A percentile compares a stretch with the other conserved stretches of the same genome.
Evolutionary conservation across 805 yeast species (phyloP).

Genomic region (Tanozyma kutaoensis): DNA sequence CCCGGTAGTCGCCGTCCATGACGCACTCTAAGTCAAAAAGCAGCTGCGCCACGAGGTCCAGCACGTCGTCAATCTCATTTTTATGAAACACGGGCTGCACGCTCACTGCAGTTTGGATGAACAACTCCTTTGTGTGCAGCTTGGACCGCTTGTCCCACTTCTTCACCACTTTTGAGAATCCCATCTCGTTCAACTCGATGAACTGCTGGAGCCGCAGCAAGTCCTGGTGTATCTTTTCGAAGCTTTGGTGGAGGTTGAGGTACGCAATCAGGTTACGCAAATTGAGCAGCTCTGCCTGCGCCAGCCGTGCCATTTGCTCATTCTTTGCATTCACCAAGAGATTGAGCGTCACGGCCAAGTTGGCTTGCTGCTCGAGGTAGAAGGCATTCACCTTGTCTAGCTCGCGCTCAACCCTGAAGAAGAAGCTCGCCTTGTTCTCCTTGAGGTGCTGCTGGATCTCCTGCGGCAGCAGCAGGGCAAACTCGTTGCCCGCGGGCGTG

Average conservation of each 20-base stretch:
- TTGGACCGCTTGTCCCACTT: slow-evolving; percentile 98
- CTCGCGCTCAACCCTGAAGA: slow-evolving; percentile 86
- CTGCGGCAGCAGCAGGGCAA: slow-evolving; percentile 12
- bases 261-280: slow-evolving; percentile 63
- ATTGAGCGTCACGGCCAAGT: slow-evolving; percentile 67
- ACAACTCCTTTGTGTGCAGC: slow-evolving; percentile 86
- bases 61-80: slow-evolving; percentile 69
- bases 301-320: slow-evolving; percentile 24
- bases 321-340: slow-evolving; percentile 61
- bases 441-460: slow-evolving; percentile 41
- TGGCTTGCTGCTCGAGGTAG: slow-evolving; percentile 84
- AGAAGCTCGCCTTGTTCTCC: slow-evolving; percentile 82
- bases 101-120: slow-evolving; percentile 81
- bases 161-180: slow-evolving; percentile 88
- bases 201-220: slow-evolving; percentile 82
- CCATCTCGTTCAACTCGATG: slow-evolving; percentile 89
- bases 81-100: slow-evolving; percentile 96
- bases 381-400: slow-evolving; percentile 90
- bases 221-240: slow-evolving; percentile 82
- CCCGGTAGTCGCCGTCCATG: slow-evolving; percentile 35
- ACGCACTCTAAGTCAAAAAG: slow-evolving; percentile 61
- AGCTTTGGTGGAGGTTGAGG: slow-evolving; percentile 74
- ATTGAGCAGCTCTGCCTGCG: slow-evolving; percentile 12
- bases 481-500: slow-evolving; percentile 14
- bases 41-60: slow-evolving; percentile 59